A percentile compares a stretch with the other conserved stretches of the same genome.
Conservation (phyloP, 768 basidiomycete species). For the Leccinum rimulosum region DNA sequence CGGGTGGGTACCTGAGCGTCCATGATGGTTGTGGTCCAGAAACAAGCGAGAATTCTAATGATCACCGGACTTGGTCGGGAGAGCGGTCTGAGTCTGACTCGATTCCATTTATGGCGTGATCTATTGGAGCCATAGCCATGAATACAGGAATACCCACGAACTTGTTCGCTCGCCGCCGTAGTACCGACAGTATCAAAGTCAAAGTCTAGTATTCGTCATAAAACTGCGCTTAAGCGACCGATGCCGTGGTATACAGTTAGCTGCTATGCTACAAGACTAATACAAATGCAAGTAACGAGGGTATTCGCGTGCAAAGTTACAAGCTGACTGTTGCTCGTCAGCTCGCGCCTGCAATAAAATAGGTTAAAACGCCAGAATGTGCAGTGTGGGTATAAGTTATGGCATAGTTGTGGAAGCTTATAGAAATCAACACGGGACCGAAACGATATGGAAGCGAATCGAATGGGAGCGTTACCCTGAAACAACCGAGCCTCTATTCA, state of each 20-base stretch:
- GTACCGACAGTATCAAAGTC: neutral
- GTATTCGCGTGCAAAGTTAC: conserved; percentile 2
- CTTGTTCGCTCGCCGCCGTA: neutral
- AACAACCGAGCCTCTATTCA: conserved; percentile 16
- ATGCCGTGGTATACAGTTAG: conserved; percentile 19
- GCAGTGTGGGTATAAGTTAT: conserved; percentile 15
- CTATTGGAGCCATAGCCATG: conserved; percentile 18
- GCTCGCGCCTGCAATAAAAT: conserved; percentile 2
- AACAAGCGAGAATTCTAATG: conserved; percentile 5
- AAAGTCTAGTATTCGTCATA: neutral
- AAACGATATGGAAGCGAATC: neutral
- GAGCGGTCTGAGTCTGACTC: neutral
- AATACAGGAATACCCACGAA: conserved; percentile 19
- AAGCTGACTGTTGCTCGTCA: conserved; percentile 9
- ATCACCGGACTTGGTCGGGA: conserved; percentile 8
- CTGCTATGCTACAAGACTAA: conserved; percentile 25
- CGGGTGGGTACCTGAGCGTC: conserved; percentile 20
- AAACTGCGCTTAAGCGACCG: neutral
- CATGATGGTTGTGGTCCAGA: conserved; percentile 24
- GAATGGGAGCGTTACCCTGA: neutral
- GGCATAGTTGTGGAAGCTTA: conserved; percentile 12
- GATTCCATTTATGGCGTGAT: neutral
- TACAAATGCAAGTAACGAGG: conserved; percentile 10
- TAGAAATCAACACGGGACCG: conserved; percentile 2
- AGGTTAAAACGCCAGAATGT: neutral